phyloP scores from a whole-genome alignment of 306 rosid species.

The Citrullus amarus region DNA sequence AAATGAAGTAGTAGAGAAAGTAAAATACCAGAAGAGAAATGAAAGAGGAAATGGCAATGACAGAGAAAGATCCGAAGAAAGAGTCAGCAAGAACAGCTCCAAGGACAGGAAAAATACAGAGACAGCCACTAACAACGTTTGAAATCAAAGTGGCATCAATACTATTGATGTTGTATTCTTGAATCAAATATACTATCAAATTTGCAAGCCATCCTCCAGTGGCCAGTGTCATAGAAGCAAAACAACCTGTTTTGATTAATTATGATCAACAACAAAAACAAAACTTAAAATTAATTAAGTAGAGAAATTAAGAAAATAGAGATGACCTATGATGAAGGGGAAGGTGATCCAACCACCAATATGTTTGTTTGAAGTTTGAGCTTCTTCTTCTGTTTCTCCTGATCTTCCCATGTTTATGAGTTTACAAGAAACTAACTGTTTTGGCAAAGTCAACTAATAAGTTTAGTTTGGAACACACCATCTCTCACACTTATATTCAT shows the following conservation, averaged over 20 bases:
- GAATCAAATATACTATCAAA: constrained; percentile 25
- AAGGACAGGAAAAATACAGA: constrained; percentile 18
- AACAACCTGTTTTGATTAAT: constrained; percentile 4
- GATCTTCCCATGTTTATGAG: neutral
- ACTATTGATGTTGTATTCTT: constrained; percentile 20
- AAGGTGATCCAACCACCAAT: constrained; percentile 34
- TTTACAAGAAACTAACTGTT: neutral
- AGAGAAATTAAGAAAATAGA: neutral
- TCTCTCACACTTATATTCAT: neutral
- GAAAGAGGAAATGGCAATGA: constrained; percentile 15
- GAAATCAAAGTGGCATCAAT: constrained; percentile 27
- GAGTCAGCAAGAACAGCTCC: constrained; percentile 32
- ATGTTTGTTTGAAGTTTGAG: neutral
- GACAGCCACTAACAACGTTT: constrained; percentile 22
- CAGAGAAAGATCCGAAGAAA: constrained; percentile 21
- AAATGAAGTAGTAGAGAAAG: neutral
- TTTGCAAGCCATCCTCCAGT: constrained; percentile 22
- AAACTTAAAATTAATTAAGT: too few species aligned
- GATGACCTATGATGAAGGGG: constrained; percentile 27
- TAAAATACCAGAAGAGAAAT: constrained; percentile 26
- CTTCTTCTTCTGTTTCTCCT: neutral
- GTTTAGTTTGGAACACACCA: neutral
- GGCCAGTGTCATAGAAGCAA: constrained; percentile 20
- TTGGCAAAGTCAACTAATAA: neutral
- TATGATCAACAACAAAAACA: neutral